These are phyloP conservation scores for Tricholomella constricta DNA, from an alignment of 768 basidiomycete species.

Conservation along the genomic window DNA sequence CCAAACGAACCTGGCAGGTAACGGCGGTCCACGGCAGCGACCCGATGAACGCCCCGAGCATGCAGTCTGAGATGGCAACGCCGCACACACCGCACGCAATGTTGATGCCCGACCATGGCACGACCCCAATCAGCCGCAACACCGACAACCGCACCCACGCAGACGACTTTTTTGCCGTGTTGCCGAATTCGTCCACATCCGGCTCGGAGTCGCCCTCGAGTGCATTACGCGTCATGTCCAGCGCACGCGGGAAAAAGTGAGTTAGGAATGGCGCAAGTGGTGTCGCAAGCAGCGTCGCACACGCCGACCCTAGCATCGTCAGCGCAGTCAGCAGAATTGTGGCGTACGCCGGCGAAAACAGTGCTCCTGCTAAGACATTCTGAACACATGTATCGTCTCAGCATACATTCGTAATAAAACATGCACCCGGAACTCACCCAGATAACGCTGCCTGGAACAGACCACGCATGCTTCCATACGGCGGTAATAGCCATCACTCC, in stretches of 20 bases:
- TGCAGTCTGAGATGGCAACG: conserved; percentile 72
- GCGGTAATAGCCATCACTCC: conserved; percentile 82
- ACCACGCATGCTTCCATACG: conserved; percentile 98
- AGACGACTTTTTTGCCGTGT: conserved; percentile 35
- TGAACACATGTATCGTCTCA: conserved; percentile 30
- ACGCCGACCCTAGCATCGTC: conserved; percentile 85
- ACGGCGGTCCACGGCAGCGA: conserved; percentile 89
- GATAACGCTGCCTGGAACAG: conserved; percentile 90
- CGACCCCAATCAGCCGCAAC: conserved; percentile 87
- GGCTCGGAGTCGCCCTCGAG: conserved; percentile 66
- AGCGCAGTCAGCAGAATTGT: conserved; percentile 80
- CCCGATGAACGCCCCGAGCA: conserved; percentile 82
- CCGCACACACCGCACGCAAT: conserved; percentile 93
- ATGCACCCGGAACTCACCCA: conserved; percentile 57
- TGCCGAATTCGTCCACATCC: conserved; percentile 37
- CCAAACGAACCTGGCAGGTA: conserved; percentile 72
- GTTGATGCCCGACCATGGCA: conserved; percentile 97
- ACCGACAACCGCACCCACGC: conserved; percentile 88
- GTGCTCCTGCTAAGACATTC: conserved; percentile 89
- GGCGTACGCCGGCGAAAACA: conserved; percentile 82
- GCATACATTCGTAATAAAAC: conserved; percentile 10
- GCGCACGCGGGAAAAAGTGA: conserved; percentile 78
- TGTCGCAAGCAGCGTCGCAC: conserved; percentile 76
- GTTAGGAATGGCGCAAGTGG: conserved; percentile 86
- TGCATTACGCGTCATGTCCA: conserved; percentile 82